Evolutionary conservation across 2,329 filamentous ascomycete genomes (phyloP), one percentile per base, ranked within the genome.

Genomic region (Trichoderma citrinoviride): DNA sequence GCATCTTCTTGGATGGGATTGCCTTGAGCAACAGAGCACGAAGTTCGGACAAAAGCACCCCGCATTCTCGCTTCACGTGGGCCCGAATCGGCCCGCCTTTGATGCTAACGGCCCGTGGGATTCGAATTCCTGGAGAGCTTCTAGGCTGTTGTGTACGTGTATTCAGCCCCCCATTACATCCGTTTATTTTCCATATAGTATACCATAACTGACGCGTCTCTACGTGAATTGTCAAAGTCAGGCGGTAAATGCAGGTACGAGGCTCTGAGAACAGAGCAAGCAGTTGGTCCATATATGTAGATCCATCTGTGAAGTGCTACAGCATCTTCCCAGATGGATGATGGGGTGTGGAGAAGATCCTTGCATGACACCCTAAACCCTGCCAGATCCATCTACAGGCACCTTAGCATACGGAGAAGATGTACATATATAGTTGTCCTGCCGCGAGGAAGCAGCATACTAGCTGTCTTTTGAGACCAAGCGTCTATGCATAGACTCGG

Each of bases 11-110:
- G n/a, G 21, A 23, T 37, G 3, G 33, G 33, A 49, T 7, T 29
- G 23, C 12, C 33, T 44, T 21, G 14, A 41, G 10, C 15, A 12
- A 52, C 25, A 7, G 27, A 23, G 40, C 14, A 29, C 15, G n/a
- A 19, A 19, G 3, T 19, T 37, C 15, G 15, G 40, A 44, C 19
- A 33, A 25, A 37, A 23, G 44, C 49, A 54, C 60, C 60, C 60
- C 60, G 60, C 60, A 54, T 37, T 54, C n/a, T 15, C 21, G 14
- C 33, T n/a, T 17, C 44, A 52, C n/a, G 12, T 49, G 57, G 57
- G 14, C 33, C 33, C 33, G 60, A 62, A 46, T 62, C 49, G 60
- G 60, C 60, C 49, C 60, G 60, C 41, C 29, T 23, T 21, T 7
- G 12, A 46, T 54, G n/a, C 8, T 37, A 37, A 46, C 15, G 41